Conservation (phyloP, 2,329 filamentous ascomycete genomes). For the Cladosporium sp. region DNA sequence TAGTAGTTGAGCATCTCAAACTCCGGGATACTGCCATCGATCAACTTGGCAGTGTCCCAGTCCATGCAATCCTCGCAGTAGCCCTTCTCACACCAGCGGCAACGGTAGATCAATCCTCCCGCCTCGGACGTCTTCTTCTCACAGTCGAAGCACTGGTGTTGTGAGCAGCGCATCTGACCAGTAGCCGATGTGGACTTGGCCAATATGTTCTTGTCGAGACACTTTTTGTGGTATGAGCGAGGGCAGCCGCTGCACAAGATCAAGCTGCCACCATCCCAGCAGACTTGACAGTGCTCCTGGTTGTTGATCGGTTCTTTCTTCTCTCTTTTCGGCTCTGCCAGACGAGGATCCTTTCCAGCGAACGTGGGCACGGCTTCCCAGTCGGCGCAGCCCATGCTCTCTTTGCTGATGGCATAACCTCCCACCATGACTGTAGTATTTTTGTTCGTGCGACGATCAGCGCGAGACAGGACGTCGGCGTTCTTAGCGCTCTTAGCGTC, state of each 20-base stretch:
- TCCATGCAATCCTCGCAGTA: constrained; percentile 62
- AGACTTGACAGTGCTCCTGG: constrained; percentile 56
- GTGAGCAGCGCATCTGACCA: constrained; percentile 54
- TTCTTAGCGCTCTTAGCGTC: constrained; percentile 36
- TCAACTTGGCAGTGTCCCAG: constrained; percentile 50
- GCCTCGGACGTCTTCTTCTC: constrained; percentile 52
- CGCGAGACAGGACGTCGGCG: constrained; percentile 35
- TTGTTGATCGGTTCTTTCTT: constrained; percentile 51
- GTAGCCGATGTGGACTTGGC: constrained; percentile 44
- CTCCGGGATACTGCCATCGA: constrained; percentile 55
- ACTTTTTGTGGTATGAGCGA: constrained; percentile 54
- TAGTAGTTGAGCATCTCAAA: constrained; percentile 53
- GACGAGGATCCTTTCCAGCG: constrained; percentile 55
- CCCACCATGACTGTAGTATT: constrained; percentile 59
- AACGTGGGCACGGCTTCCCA: constrained; percentile 61
- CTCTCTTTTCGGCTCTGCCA: constrained; percentile 51
- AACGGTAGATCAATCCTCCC: constrained; percentile 53
- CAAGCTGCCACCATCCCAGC: constrained; percentile 52
- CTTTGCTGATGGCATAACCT: constrained; percentile 58
- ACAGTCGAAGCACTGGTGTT: constrained; percentile 58
- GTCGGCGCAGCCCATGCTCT: constrained; percentile 53
- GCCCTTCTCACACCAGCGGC: constrained; percentile 56
- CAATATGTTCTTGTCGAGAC: constrained; percentile 46
- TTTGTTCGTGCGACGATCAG: constrained; percentile 56
- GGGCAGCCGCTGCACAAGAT: constrained; percentile 55